Evolutionary conservation across 2,329 filamentous ascomycete species (phyloP).

Genomic region (Diaporthe citriasiana): DNA sequence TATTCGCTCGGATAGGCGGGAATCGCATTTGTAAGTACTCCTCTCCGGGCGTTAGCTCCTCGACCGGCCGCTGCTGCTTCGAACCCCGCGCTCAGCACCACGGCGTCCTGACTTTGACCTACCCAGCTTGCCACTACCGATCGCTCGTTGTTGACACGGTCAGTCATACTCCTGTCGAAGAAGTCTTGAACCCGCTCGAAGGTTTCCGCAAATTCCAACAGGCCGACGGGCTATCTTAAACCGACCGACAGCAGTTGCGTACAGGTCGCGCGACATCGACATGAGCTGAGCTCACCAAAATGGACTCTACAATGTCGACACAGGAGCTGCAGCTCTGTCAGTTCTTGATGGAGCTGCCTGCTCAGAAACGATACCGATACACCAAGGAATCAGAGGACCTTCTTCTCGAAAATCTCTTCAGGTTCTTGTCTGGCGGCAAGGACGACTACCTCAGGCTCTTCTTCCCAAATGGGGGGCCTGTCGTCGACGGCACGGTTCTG

Average conservation of each 20-base stretch:
- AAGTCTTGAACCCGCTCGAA: not conserved
- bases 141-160: not conserved
- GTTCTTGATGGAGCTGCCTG: conserved; percentile 83
- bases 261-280: conserved; percentile 11
- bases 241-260: not conserved
- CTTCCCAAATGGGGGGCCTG: conserved; percentile 82
- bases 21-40: conserved; percentile 33
- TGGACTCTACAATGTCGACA: conserved; percentile 70
- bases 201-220: not conserved
- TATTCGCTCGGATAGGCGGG: conserved; percentile 6
- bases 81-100: conserved; percentile 34
- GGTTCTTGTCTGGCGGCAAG: conserved; percentile 83
- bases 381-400: conserved; percentile 77
- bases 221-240: not conserved
- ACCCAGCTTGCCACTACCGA: not conserved
- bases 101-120: not conserved
- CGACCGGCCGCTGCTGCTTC: not conserved
- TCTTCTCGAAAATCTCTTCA: conserved; percentile 86
- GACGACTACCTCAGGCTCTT: conserved; percentile 82
- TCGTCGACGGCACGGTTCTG: conserved; percentile 69
- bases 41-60: conserved; percentile 12
- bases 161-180: not conserved
- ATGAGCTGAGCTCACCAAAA: conserved; percentile 49
- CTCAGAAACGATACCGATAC: conserved; percentile 81
- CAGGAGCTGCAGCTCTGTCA: conserved; percentile 88